phyloP scores from a whole-genome alignment of 495 filamentous ascomycete species.

The Penicillium salamii region DNA sequence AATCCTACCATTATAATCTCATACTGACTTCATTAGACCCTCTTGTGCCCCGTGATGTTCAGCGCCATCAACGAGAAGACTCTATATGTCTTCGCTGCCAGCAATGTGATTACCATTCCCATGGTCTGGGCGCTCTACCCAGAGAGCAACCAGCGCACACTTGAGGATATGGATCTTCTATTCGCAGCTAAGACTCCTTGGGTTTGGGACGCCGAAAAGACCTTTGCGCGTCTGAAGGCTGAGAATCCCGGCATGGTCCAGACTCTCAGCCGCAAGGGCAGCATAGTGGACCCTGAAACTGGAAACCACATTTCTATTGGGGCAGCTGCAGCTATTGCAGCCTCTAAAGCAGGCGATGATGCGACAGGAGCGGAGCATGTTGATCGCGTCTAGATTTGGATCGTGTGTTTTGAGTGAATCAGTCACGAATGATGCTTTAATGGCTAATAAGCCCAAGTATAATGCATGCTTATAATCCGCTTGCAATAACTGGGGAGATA shows the following conservation, averaged over 20 bases:
- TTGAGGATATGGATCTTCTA: slow-evolving; percentile 68
- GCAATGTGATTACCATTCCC: slow-evolving; percentile 60
- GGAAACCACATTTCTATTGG: slow-evolving; percentile 26
- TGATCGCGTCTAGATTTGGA: slow-evolving; percentile 15
- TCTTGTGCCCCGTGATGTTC: slow-evolving; percentile 65
- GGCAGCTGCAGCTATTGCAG: slow-evolving; percentile 1
- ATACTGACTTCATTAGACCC: slow-evolving; percentile 34
- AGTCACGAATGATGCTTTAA: not conserved
- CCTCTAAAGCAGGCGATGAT: slow-evolving; percentile 15
- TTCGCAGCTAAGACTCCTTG: slow-evolving; percentile 59
- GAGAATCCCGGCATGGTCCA: slow-evolving; percentile 50
- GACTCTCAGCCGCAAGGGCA: slow-evolving; percentile 42
- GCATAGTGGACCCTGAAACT: slow-evolving; percentile 47
- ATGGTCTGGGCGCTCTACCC: slow-evolving; percentile 70
- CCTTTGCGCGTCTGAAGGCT: slow-evolving; percentile 50
- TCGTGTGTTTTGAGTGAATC: not conserved
- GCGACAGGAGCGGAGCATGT: slow-evolving; percentile 23
- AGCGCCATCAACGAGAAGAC: slow-evolving; percentile 60
- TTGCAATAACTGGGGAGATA: too few relatives aligned
- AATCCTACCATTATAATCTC: not conserved
- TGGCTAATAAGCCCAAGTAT: too few relatives aligned
- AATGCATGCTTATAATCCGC: too few relatives aligned
- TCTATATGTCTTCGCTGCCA: slow-evolving; percentile 62
- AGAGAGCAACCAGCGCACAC: slow-evolving; percentile 63
- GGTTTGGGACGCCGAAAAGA: slow-evolving; percentile 64